Evolutionary conservation across 2,329 filamentous ascomycete genomes (phyloP).

Genomic region (Exophiala viscosa): DNA sequence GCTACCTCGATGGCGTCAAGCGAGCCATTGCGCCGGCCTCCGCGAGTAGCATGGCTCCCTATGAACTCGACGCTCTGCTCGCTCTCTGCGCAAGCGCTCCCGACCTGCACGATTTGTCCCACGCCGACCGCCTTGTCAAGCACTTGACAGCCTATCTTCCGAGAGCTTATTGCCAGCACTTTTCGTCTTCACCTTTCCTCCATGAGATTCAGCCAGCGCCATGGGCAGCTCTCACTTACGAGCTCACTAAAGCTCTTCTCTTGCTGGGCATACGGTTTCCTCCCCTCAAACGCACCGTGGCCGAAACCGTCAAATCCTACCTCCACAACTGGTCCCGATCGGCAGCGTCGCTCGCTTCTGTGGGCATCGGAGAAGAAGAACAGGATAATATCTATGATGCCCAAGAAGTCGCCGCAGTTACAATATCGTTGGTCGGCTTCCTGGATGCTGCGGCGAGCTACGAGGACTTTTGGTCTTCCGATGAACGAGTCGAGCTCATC

Average conservation of each 20-base stretch:
- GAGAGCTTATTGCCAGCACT: slow-evolving; percentile 74
- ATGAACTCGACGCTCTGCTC: slow-evolving; percentile 87
- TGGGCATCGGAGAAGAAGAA: slow-evolving; percentile 54
- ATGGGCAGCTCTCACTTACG: slow-evolving; percentile 76
- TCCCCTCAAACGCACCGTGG: slow-evolving; percentile 63
- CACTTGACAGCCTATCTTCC: slow-evolving; percentile 82
- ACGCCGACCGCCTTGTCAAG: slow-evolving; percentile 71
- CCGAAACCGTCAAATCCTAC: slow-evolving; percentile 67
- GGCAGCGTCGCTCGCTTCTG: slow-evolving; percentile 53
- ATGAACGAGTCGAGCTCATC: slow-evolving; percentile 70
- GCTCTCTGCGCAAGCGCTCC: slow-evolving; percentile 89
- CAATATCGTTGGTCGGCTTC: slow-evolving; percentile 85
- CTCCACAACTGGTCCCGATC: slow-evolving; percentile 65
- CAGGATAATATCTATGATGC: slow-evolving; percentile 53
- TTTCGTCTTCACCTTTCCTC: slow-evolving; percentile 76
- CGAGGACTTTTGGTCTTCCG: slow-evolving; percentile 73
- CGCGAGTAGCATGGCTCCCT: slow-evolving; percentile 57
- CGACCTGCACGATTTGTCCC: slow-evolving; percentile 64
- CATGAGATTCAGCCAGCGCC: slow-evolving; percentile 80
- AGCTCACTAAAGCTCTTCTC: slow-evolving; percentile 77
- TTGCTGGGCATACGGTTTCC: slow-evolving; percentile 71
- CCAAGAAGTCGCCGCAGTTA: slow-evolving; percentile 67
- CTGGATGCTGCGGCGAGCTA: slow-evolving; percentile 75
- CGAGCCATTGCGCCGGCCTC: slow-evolving; percentile 37
- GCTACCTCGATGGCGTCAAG: slow-evolving; percentile 36